Base-by-base conservation (phyloP, 345 rosid genomes). In the Rhizophora mangle region DNA sequence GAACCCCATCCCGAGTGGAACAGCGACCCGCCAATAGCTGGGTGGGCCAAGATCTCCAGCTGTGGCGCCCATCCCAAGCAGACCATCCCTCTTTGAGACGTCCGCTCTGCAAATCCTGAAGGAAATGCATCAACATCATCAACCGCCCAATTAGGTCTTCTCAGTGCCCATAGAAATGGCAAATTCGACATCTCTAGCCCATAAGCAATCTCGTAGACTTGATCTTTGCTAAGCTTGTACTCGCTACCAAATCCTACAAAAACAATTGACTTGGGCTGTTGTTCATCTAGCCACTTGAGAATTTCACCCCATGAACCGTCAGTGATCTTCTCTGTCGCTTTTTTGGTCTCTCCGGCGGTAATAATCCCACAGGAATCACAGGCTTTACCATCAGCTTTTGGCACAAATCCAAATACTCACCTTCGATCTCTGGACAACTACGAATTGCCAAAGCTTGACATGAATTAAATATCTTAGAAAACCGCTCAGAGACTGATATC, bases 231-330 rank as follows among this genome's bases (percentile, higher is more conserved):
- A 2, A 81, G 68, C 63, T 54, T 74, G 47, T 34, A 67, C 63
- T 81, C 81, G 26, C 79, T 81, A 4, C 81, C 81, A 34, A 81
- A 77, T 2, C 72, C 74, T 1, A 74, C 79, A 68, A 74, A 81
- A 53, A 81, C 76, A 49, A 77, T 77, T 0, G 81, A 74, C n/a
- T 62, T 77, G 0, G 74, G 63, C 51, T 21, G 46, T 63, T 74
- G 71, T 3, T 20, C 18, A 19, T 81, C 76, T 9, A 81, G 74
- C 80, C 83, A 80, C 11, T 67, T n/a, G 11, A 73, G 71, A n/a
- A 52, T 34, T 34, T 63, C 46, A 62, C 47, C 49, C 78, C 74
- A 69, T 8, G 55, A 31, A 5, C 39, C 60, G 56, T 60, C 46
- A 4, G 5, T 18, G 49, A 59, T 22, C 13, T 70, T 30, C 19